phyloP scores from a whole-genome alignment of 2,329 filamentous ascomycete genomes.

The Talaromyces sp. region DNA sequence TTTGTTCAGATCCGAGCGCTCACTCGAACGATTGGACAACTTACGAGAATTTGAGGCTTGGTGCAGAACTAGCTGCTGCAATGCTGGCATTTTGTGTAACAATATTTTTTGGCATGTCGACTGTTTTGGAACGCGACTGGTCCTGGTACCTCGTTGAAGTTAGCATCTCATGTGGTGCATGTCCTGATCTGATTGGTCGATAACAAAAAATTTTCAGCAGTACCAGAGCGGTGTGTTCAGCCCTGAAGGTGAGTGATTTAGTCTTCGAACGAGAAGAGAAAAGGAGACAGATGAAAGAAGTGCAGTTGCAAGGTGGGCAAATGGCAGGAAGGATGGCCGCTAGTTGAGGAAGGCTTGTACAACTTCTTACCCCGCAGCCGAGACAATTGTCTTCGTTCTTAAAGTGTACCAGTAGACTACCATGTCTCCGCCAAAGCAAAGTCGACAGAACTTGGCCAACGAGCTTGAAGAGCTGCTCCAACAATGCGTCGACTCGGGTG shows the following conservation, averaged over 20 bases:
- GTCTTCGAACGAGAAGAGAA: not conserved
- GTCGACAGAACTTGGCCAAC: not conserved
- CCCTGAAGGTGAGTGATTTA: not conserved
- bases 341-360: not conserved
- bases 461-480: conserved; percentile 3
- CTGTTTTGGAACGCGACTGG: not conserved
- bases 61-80: not conserved
- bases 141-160: not conserved
- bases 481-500: not conserved
- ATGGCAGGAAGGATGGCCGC: not conserved
- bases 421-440: not conserved
- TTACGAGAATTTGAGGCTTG: not conserved
- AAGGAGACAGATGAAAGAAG: not conserved
- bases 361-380: not conserved
- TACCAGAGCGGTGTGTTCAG: not conserved
- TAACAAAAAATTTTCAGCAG: not conserved
- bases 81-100: not conserved
- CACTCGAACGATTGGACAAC: not conserved
- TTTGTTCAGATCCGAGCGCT: not conserved
- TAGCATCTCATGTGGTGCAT: not conserved
- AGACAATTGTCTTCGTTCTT: not conserved
- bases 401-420: not conserved
- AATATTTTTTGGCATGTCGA: not conserved
- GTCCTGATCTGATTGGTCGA: not conserved
- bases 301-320: not conserved